Percentiles rank a stretch among this genome's conserved stretches.
Conservation (phyloP, 2,329 filamentous ascomycete genomes). For the Aspergillus sp. region DNA sequence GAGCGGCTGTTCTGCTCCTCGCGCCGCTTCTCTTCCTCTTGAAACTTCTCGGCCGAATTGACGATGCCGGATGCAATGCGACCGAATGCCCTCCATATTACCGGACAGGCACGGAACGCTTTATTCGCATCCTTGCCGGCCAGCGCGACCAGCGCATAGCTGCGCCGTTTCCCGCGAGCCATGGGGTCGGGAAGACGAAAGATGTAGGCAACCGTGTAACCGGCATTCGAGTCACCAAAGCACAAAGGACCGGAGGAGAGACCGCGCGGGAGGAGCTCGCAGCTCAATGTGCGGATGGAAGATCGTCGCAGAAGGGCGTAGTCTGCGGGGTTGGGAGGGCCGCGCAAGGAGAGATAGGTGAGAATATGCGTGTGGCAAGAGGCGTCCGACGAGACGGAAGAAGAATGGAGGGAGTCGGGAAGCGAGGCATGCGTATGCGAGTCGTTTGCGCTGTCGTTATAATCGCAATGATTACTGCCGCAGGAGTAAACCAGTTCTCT, state of each 20-base stretch:
- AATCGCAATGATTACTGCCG: conserved; percentile 38
- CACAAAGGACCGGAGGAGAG: conserved; percentile 58
- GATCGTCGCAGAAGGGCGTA: conserved; percentile 58
- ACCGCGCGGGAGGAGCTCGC: conserved; percentile 56
- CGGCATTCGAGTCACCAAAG: conserved; percentile 56
- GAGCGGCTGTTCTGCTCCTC: conserved; percentile 35
- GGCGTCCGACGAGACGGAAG: conserved; percentile 44
- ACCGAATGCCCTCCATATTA: conserved; percentile 56
- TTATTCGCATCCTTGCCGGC: conserved; percentile 53
- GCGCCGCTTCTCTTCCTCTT: conserved; percentile 45
- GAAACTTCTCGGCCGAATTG: conserved; percentile 44
- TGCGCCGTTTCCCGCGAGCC: conserved; percentile 56
- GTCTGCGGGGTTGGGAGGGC: conserved; percentile 53
- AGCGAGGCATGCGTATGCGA: conserved; percentile 38
- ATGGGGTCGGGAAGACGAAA: conserved; percentile 60
- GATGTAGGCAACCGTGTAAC: conserved; percentile 60
- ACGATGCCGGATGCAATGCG: conserved; percentile 55
- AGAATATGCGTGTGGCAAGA: conserved; percentile 56
- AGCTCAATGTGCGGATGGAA: conserved; percentile 58
- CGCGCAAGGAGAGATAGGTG: conserved; percentile 59
- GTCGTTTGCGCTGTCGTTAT: conserved; percentile 36
- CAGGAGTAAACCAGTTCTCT: conserved; percentile 55
- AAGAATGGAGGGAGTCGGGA: conserved; percentile 40
- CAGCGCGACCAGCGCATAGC: conserved; percentile 58
- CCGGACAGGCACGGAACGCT: conserved; percentile 47